These are phyloP conservation scores for Spencermartinsiella ligniputridi DNA, from an alignment of 1,139 yeast genomes.

Conservation along the genomic window DNA sequence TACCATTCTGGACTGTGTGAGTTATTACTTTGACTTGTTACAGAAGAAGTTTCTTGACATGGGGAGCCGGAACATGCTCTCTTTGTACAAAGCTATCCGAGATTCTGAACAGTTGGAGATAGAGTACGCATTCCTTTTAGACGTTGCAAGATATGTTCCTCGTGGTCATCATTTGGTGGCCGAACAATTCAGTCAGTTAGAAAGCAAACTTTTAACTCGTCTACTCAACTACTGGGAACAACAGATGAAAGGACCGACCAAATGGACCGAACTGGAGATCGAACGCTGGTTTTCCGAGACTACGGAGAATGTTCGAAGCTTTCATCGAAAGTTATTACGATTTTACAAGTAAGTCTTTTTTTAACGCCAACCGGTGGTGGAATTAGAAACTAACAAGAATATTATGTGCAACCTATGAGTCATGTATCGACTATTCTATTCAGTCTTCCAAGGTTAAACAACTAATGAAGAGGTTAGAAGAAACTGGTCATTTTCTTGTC, in stretches of 20 bases:
- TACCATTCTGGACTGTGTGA: constrained; percentile 68
- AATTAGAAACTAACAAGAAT: constrained; percentile 31
- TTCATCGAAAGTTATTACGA: constrained; percentile 78
- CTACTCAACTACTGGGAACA: constrained; percentile 66
- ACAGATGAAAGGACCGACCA: constrained; percentile 65
- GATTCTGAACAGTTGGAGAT: constrained; percentile 84
- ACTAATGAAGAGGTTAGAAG: constrained; percentile 54
- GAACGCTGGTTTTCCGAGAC: constrained; percentile 78
- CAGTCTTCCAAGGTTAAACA: constrained; percentile 45
- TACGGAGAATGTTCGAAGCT: constrained; percentile 78
- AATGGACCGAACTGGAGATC: constrained; percentile 53
- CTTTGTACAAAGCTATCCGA: constrained; percentile 71
- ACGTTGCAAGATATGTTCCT: constrained; percentile 67
- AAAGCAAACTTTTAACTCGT: constrained; percentile 64
- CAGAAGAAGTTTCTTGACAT: constrained; percentile 77
- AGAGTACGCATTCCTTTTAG: constrained; percentile 70
- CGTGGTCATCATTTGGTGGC: constrained; percentile 88
- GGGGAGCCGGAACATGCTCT: constrained; percentile 39
- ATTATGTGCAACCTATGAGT: constrained; percentile 68
- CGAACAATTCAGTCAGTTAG: constrained; percentile 56
- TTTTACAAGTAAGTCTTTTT: constrained; percentile 46
- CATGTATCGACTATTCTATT: constrained; percentile 65
- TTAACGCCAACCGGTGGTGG: no score
- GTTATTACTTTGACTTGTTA: constrained; percentile 64
- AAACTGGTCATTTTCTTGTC: constrained; percentile 71